Conservation (phyloP, 352 stramenopile species). For the Halophytophthora batemanensis region DNA sequence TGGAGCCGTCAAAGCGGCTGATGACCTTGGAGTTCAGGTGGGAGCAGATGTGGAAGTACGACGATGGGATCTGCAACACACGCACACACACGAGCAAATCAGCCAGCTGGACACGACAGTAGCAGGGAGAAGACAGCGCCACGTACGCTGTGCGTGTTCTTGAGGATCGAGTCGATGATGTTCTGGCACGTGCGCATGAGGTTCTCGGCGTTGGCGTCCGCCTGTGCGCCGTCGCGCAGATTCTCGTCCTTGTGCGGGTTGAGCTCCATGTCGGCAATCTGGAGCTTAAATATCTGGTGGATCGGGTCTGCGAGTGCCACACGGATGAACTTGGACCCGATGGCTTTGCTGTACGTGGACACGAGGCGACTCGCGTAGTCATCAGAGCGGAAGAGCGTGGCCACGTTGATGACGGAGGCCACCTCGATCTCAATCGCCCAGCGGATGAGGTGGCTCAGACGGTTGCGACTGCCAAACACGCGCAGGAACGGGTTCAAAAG, state of each 20-base stretch:
- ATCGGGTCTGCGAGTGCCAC: slow-evolving; percentile 60
- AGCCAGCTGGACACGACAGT: too few relatives aligned
- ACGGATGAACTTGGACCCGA: slow-evolving; percentile 69
- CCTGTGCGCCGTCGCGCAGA: slow-evolving; percentile 30
- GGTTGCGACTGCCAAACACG: slow-evolving; percentile 57
- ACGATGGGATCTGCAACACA: slow-evolving; percentile 50
- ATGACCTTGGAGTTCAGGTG: slow-evolving; percentile 72
- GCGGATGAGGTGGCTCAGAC: slow-evolving; percentile 55
- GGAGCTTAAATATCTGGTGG: slow-evolving; percentile 54
- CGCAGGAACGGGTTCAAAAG: slow-evolving; percentile 61
- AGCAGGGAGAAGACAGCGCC: too few relatives aligned
- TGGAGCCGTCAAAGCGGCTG: slow-evolving; percentile 60
- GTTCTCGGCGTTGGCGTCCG: slow-evolving; percentile 61
- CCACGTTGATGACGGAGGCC: slow-evolving; percentile 66
- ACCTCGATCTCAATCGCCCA: slow-evolving; percentile 82
- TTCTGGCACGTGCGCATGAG: slow-evolving; percentile 82
- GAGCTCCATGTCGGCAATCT: slow-evolving; percentile 74
- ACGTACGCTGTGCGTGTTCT: slow-evolving; percentile 46
- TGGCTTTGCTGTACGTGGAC: slow-evolving; percentile 73
- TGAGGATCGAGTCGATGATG: slow-evolving; percentile 79
- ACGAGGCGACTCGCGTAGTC: slow-evolving; percentile 70
- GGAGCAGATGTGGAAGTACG: slow-evolving; percentile 78
- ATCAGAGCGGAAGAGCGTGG: slow-evolving; percentile 76
- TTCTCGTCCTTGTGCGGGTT: slow-evolving; percentile 57
- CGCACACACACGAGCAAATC: background rate